A percentile compares a stretch with the other conserved stretches of the same genome.
These are phyloP conservation scores for Helicocarpus griseus DNA, from an alignment of 2,329 filamentous ascomycete genomes.

Conservation along the genomic window DNA sequence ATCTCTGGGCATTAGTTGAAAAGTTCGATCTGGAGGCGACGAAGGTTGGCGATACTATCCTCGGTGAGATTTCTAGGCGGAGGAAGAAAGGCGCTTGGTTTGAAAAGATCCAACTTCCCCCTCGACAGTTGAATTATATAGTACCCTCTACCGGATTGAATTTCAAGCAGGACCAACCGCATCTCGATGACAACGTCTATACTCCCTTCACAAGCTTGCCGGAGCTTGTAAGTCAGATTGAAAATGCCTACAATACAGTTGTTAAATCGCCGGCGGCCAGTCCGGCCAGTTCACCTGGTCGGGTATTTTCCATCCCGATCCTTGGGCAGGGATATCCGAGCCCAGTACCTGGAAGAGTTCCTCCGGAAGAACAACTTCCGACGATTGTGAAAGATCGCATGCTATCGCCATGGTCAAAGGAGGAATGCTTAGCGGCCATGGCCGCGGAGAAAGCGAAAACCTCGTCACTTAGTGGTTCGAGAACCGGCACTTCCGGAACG, in stretches of 20 bases:
- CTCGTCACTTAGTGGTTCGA: slow-evolving; percentile 66
- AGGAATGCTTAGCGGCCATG: slow-evolving; percentile 58
- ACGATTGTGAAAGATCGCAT: slow-evolving; percentile 62
- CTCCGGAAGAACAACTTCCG: slow-evolving; percentile 51
- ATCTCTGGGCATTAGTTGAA: slow-evolving; percentile 71
- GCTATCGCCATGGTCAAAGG: slow-evolving; percentile 69
- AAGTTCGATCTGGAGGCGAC: slow-evolving; percentile 67
- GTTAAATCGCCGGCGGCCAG: slow-evolving; percentile 55
- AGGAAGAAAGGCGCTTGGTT: slow-evolving; percentile 71
- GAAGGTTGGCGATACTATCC: slow-evolving; percentile 58
- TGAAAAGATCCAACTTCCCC: slow-evolving; percentile 60
- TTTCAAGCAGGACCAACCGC: slow-evolving; percentile 31
- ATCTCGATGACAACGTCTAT: slow-evolving; percentile 38
- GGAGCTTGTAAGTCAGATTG: slow-evolving; percentile 64
- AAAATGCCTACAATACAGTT: slow-evolving; percentile 53
- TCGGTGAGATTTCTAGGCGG: slow-evolving; percentile 65
- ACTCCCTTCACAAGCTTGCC: slow-evolving; percentile 66
- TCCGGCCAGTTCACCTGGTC: slow-evolving; percentile 59
- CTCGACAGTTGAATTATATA: slow-evolving; percentile 50
- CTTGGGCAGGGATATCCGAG: slow-evolving; percentile 41
- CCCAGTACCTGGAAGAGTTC: slow-evolving; percentile 24
- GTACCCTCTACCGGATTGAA: slow-evolving; percentile 38
- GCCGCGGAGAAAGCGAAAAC: slow-evolving; percentile 59
- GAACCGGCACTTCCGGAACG: slow-evolving; percentile 44
- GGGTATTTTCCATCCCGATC: slow-evolving; percentile 53